phyloP scores from a whole-genome alignment of 2,329 filamentous ascomycete species.

The Ophiostoma fasciatum region DNA sequence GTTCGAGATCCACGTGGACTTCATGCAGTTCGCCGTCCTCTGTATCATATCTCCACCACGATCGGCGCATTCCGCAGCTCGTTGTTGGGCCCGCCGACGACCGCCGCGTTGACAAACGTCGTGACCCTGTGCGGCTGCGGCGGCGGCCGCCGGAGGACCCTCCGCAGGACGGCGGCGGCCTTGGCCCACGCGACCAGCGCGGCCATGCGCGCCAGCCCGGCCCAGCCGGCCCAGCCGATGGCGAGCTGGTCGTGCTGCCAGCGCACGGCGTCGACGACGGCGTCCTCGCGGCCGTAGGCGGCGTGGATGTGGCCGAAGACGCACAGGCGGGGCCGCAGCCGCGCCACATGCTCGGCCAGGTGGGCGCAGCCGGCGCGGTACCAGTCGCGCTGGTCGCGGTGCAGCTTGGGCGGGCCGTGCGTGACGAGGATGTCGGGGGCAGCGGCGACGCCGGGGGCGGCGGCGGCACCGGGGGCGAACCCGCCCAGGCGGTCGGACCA shows the following conservation, averaged over 20 bases:
- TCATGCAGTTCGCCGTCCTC: too few species aligned
- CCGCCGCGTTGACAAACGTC: constrained; percentile 8
- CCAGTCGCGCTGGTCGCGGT: constrained; percentile 14
- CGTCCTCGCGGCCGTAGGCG: constrained; percentile 13
- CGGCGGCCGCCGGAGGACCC: not conserved
- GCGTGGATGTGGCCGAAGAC: constrained; percentile 17
- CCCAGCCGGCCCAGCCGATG: constrained; percentile 13
- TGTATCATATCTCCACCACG: constrained; percentile 5
- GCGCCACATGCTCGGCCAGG: constrained; percentile 11
- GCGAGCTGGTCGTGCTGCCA: constrained; percentile 11
- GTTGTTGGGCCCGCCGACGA: constrained; percentile 4
- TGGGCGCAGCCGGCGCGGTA: constrained; percentile 14
- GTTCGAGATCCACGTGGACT: too few species aligned
- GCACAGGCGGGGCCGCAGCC: constrained; percentile 10
- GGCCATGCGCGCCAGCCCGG: constrained; percentile 9
- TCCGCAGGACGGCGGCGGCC: not conserved
- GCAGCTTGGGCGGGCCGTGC: constrained; percentile 15
- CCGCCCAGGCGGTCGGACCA: constrained; percentile 9
- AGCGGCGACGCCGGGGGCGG: too few species aligned
- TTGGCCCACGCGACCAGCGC: constrained; percentile 5
- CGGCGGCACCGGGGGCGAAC: too few species aligned
- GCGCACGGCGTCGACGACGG: constrained; percentile 10
- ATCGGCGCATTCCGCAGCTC: constrained; percentile 5
- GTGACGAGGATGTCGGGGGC: constrained; percentile 14
- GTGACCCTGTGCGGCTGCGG: not conserved